A percentile compares a stretch with the other conserved stretches of the same genome.
Conservation (phyloP, 1,284 basidiomycete species). For the Agaricales sp. region DNA sequence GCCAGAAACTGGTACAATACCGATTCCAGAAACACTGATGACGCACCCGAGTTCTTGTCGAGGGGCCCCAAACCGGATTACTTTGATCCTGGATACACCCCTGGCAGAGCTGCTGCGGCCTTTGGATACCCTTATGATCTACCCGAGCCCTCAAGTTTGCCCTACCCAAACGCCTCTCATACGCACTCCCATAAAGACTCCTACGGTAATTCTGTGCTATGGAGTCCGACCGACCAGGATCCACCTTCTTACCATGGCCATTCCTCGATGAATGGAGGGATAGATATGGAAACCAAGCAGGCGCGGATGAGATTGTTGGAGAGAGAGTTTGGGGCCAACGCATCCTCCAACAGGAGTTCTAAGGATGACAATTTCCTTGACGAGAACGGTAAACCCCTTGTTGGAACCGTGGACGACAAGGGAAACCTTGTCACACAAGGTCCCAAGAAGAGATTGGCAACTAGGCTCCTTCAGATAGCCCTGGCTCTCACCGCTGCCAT, state of each 20-base stretch:
- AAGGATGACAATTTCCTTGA: slow-evolving; percentile 23
- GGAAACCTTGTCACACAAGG: slow-evolving; percentile 52
- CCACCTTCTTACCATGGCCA: slow-evolving; percentile 11
- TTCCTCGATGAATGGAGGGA: neutral
- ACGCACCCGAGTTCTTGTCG: neutral
- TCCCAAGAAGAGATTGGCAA: slow-evolving; percentile 43
- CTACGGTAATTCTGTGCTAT: neutral
- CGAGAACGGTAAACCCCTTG: slow-evolving; percentile 33
- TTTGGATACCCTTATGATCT: neutral
- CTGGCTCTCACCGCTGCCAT: slow-evolving; percentile 40
- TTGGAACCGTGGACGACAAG: slow-evolving; percentile 47
- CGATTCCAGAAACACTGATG: neutral
- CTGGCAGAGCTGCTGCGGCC: neutral
- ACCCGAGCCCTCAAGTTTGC: no score
- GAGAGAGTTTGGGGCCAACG: slow-evolving; percentile 41
- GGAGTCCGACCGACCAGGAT: neutral
- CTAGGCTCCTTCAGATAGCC: slow-evolving; percentile 38
- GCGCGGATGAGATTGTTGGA: slow-evolving; percentile 62
- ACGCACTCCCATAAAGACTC: neutral
- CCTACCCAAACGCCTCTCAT: neutral
- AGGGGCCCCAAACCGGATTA: neutral
- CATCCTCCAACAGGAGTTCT: slow-evolving; percentile 14
- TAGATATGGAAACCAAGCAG: slow-evolving; percentile 34
- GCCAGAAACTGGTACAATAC: neutral
- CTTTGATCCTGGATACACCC: neutral